phyloP scores from a whole-genome alignment of 2,329 filamentous ascomycete species.

The Cordyceps cicadae region DNA sequence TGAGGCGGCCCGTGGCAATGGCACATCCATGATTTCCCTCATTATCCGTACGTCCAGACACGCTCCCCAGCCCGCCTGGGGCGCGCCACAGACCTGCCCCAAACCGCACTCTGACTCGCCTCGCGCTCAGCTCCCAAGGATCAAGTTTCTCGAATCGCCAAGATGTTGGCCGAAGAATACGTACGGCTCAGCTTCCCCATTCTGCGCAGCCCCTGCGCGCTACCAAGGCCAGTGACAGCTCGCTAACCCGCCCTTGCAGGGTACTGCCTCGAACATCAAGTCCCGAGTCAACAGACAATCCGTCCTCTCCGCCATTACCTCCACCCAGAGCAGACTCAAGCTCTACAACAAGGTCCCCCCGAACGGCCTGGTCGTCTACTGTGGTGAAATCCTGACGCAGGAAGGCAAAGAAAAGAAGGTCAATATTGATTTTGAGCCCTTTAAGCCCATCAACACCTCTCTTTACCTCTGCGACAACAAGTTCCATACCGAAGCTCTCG shows the following conservation, averaged over 20 bases:
- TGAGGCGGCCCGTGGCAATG: conserved; percentile 93
- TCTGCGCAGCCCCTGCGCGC: background rate
- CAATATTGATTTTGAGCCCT: conserved; percentile 99
- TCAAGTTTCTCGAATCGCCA: conserved; percentile 88
- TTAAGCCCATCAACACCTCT: conserved; percentile 99
- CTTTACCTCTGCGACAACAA: conserved; percentile 99
- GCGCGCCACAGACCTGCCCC: background rate
- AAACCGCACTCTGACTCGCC: conserved; percentile 2
- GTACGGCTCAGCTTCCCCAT: conserved; percentile 42
- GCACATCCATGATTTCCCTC: conserved; percentile 98
- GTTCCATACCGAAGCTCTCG: conserved; percentile 95
- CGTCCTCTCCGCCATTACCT: conserved; percentile 95
- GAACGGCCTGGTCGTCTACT: conserved; percentile 97
- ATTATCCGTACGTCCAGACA: conserved; percentile 73
- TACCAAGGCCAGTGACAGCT: background rate
- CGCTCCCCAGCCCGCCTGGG: background rate
- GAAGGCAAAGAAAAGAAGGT: conserved; percentile 99
- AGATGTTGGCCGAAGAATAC: conserved; percentile 99
- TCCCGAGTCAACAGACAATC: conserved; percentile 98
- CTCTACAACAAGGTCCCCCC: conserved; percentile 98
- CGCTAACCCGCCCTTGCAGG: conserved; percentile 41
- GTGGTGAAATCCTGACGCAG: conserved; percentile 98
- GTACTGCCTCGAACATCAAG: conserved; percentile 98
- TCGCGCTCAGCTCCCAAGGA: conserved; percentile 74
- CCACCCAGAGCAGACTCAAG: conserved; percentile 97